These are phyloP conservation scores for Hypoxylon sp. DNA, from an alignment of 2,329 filamentous ascomycete species.

Conservation along the genomic window DNA sequence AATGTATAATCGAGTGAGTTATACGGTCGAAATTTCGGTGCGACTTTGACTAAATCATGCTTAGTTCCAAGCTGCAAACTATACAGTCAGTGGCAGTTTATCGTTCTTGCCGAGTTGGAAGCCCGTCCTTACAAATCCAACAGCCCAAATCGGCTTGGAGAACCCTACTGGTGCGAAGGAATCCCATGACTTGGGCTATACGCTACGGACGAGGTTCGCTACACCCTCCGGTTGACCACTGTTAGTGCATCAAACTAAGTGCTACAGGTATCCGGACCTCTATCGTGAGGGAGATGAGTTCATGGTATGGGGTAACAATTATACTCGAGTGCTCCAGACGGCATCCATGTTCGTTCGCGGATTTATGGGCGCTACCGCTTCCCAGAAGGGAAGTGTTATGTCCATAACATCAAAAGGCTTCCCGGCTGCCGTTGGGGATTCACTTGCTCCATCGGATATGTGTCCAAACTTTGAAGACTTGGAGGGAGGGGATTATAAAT, in stretches of 20 bases:
- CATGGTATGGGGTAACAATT: slow-evolving; percentile 71
- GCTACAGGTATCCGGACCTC: slow-evolving; percentile 56
- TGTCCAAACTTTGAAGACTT: slow-evolving; percentile 67
- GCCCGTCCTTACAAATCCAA: slow-evolving; percentile 63
- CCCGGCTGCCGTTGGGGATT: slow-evolving; percentile 64
- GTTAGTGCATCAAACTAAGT: slow-evolving; percentile 2
- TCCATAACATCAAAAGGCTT: slow-evolving; percentile 65
- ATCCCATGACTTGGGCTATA: slow-evolving; percentile 63
- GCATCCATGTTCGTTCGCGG: slow-evolving; percentile 68
- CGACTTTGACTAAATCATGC: slow-evolving; percentile 5
- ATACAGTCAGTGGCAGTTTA: slow-evolving; percentile 61
- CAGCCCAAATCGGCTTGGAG: slow-evolving; percentile 64
- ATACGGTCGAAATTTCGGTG: background rate
- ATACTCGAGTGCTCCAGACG: slow-evolving; percentile 69
- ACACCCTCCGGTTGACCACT: no score
- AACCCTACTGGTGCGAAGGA: slow-evolving; percentile 72
- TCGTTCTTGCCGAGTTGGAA: slow-evolving; percentile 67
- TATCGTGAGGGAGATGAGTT: slow-evolving; percentile 61
- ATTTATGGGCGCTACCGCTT: slow-evolving; percentile 65
- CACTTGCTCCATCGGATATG: slow-evolving; percentile 68
- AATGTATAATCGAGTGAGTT: slow-evolving; percentile 53
- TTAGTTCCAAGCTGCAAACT: slow-evolving; percentile 62
- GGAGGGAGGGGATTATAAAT: slow-evolving; percentile 57
- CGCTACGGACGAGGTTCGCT: slow-evolving; percentile 54
- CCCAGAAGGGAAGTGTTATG: slow-evolving; percentile 62